A percentile compares a stretch with the other conserved stretches of the same genome.
Evolutionary conservation across 2,329 filamentous ascomycete species (phyloP).

Genomic region (Pseudogymnoascus sp.): DNA sequence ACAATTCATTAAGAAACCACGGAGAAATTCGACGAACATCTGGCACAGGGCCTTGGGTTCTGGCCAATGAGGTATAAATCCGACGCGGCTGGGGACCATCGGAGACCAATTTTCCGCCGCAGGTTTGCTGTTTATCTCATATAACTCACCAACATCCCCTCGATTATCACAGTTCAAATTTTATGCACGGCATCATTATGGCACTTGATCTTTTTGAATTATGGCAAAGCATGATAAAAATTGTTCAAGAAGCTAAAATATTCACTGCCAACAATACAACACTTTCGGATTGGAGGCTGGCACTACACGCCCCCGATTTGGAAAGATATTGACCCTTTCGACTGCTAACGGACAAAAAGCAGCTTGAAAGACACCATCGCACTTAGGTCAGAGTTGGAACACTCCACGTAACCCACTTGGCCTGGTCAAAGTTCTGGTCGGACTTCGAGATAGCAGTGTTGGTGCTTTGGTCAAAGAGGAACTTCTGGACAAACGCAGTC

Average conservation of each 20-base stretch:
- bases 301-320: neutral
- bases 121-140: neutral
- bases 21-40: neutral
- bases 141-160: neutral
- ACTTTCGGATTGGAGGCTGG: neutral
- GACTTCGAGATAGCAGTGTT: constrained; percentile 16
- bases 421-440: constrained; percentile 21
- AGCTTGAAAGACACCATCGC: neutral
- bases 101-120: neutral
- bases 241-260: constrained; percentile 6
- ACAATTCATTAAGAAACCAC: neutral
- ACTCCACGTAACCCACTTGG: constrained; percentile 25
- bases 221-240: neutral
- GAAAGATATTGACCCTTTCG: neutral
- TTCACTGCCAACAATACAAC: neutral
- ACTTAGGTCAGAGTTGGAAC: constrained; percentile 20
- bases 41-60: neutral
- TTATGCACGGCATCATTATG: neutral
- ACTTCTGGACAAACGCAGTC: constrained; percentile 42
- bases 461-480: constrained; percentile 30
- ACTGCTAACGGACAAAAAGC: neutral
- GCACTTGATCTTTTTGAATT: neutral
- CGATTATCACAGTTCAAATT: neutral
- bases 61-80: neutral
- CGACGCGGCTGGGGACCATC: neutral